A percentile compares a stretch with the other conserved stretches of the same genome.
Evolutionary conservation across 73 alveolate genomes (phyloP).

Genomic region (Effrenium voratum): DNA sequence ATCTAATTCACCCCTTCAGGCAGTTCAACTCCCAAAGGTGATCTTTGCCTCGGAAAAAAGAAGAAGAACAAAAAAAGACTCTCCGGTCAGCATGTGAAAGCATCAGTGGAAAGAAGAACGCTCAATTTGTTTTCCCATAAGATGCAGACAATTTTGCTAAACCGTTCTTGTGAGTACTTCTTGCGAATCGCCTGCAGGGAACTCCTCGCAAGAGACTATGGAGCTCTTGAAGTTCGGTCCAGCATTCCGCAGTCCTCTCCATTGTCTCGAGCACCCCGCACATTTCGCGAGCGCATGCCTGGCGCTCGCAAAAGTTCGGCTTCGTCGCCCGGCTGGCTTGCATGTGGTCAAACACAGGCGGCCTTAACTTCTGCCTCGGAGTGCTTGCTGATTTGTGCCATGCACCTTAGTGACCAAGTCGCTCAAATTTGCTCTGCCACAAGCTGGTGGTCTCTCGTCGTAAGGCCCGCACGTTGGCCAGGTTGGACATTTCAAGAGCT

Average conservation of each 20-base stretch:
- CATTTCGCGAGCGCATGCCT: slow-evolving; percentile 84
- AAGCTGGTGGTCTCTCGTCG: too few species aligned
- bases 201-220: neutral
- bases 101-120: too few species aligned
- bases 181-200: slow-evolving; percentile 75
- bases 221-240: neutral
- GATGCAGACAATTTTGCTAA: slow-evolving; percentile 1
- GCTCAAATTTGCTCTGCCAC: neutral
- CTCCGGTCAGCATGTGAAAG: too few species aligned
- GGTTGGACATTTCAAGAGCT: slow-evolving; percentile 57
- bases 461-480: slow-evolving; percentile 23
- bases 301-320: neutral
- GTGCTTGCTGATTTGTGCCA: slow-evolving; percentile 76
- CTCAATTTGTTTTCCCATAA: neutral
- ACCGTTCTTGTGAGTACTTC: slow-evolving; percentile 68
- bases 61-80: too few species aligned
- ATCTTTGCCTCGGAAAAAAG: too few species aligned
- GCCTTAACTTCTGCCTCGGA: slow-evolving; percentile 69
- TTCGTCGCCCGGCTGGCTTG: neutral
- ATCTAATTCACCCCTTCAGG: too few species aligned
- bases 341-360: neutral
- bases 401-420: slow-evolving; percentile 11
- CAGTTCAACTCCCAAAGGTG: too few species aligned
- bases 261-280: slow-evolving; percentile 62
- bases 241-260: neutral